Percentiles rank a stretch among this genome's conserved stretches.
Evolutionary conservation across 345 rosid genomes (phyloP).

Genomic region (Leavenworthia alabamica): DNA sequence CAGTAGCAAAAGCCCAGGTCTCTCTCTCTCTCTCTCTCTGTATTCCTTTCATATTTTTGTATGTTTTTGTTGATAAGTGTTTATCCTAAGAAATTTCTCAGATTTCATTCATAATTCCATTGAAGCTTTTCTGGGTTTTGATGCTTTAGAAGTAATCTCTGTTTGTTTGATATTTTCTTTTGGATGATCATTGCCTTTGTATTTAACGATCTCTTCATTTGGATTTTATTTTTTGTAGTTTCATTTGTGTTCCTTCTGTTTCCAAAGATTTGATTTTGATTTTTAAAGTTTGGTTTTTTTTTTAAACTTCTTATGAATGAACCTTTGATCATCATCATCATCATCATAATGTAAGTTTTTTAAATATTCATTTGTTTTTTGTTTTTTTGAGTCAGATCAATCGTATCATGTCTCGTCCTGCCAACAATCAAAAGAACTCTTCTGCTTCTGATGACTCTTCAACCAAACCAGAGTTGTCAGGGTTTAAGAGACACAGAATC

Average conservation of each 20-base stretch:
- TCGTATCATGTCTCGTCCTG: constrained; percentile 40
- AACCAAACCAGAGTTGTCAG: constrained; percentile 20
- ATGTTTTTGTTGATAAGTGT: too few relatives aligned
- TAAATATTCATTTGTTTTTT: too few relatives aligned
- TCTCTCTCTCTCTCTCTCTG: too few relatives aligned
- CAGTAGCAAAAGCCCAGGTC: constrained; percentile 16
- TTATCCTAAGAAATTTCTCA: neutral
- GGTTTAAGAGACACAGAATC: constrained; percentile 31
- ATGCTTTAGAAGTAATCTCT: neutral
- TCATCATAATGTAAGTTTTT: too few relatives aligned
- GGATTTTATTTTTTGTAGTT: neutral
- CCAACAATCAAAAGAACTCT: constrained; percentile 43
- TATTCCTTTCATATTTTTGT: too few relatives aligned
- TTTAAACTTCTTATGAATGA: neutral
- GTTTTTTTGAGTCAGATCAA: constrained; percentile 20
- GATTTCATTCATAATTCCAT: neutral
- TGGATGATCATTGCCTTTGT: constrained; percentile 15
- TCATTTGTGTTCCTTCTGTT: constrained; percentile 3
- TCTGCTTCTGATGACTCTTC: constrained; percentile 25
- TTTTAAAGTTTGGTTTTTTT: neutral
- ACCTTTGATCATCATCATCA: constrained; percentile 3
- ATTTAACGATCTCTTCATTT: neutral
- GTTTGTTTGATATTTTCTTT: neutral
- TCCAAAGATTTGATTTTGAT: constrained; percentile 2
- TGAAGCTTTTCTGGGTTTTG: neutral